phyloP scores from a whole-genome alignment of 1,139 yeast genomes.

The Saccharomyces hybrid region DNA sequence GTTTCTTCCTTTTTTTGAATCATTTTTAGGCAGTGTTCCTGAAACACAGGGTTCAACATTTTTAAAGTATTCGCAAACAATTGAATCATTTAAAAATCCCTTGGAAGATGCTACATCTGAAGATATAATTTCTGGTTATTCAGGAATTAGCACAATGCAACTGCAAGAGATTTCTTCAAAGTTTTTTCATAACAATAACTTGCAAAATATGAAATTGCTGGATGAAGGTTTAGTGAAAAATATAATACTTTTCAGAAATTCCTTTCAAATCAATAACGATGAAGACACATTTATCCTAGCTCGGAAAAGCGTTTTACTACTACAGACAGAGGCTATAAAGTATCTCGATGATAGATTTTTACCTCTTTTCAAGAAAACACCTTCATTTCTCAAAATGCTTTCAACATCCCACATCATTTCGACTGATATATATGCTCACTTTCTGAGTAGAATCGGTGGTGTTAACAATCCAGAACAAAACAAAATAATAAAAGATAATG shows the following conservation, averaged over 20 bases:
- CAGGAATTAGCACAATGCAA: conserved; percentile 9
- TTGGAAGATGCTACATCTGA: conserved; percentile 45
- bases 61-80: conserved; percentile 58
- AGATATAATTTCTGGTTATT: conserved; percentile 17
- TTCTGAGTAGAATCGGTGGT: not conserved
- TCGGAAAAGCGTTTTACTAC: conserved; percentile 46
- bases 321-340: conserved; percentile 48
- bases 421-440: not conserved
- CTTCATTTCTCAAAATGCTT: conserved; percentile 38
- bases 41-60: conserved; percentile 13
- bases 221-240: conserved; percentile 17
- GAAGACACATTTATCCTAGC: conserved; percentile 35
- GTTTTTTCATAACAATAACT: conserved; percentile 12
- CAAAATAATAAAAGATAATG: conserved; percentile 3
- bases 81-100: conserved; percentile 66
- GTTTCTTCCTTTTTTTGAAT: conserved; percentile 14
- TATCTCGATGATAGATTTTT: conserved; percentile 46
- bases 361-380: conserved; percentile 49
- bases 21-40: conserved; percentile 10
- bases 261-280: conserved; percentile 3
- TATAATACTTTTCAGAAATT: conserved; percentile 9
- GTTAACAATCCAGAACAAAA: not conserved
- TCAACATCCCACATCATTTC: conserved; percentile 15
- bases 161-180: conserved; percentile 9
- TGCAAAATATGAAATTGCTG: conserved; percentile 12